Evolutionary conservation across 805 yeast species (phyloP).

Genomic region (Kluyveromyces siamensis): DNA sequence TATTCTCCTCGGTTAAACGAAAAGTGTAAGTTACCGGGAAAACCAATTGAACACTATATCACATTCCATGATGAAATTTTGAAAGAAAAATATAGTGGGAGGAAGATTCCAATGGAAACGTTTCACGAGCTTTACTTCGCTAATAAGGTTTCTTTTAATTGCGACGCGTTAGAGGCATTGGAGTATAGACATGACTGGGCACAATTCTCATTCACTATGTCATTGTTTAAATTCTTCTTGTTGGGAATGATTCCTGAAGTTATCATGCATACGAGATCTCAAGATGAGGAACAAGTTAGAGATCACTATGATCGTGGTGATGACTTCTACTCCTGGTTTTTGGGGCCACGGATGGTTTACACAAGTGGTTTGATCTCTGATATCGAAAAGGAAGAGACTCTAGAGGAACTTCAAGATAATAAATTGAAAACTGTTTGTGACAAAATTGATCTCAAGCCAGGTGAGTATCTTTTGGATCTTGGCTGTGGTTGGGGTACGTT

Average conservation of each 20-base stretch:
- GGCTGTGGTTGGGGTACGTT: slow-evolving; percentile 98
- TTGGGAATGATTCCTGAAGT: slow-evolving; percentile 91
- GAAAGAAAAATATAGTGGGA: slow-evolving; percentile 60
- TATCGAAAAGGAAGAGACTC: slow-evolving; percentile 58
- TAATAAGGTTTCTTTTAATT: slow-evolving; percentile 77
- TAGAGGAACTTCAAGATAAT: slow-evolving; percentile 80
- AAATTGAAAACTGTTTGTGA: slow-evolving; percentile 82
- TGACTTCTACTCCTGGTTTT: slow-evolving; percentile 88
- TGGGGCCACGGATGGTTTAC: slow-evolving; percentile 91
- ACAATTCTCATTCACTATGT: slow-evolving; percentile 63
- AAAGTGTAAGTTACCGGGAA: slow-evolving; percentile 65
- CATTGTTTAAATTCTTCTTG: slow-evolving; percentile 70
- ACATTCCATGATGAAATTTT: slow-evolving; percentile 71
- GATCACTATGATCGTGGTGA: slow-evolving; percentile 96
- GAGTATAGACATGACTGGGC: slow-evolving; percentile 93
- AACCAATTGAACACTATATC: slow-evolving; percentile 69
- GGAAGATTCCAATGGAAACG: slow-evolving; percentile 85
- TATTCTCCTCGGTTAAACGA: slow-evolving; percentile 76
- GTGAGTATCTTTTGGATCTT: slow-evolving; percentile 70
- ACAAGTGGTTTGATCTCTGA: slow-evolving; percentile 80
- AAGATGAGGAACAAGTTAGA: slow-evolving; percentile 93
- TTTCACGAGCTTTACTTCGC: slow-evolving; percentile 83
- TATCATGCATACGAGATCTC: slow-evolving; percentile 82
- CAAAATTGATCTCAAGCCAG: slow-evolving; percentile 64
- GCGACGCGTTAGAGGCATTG: slow-evolving; percentile 74